Conservation (phyloP, 2,329 filamentous ascomycete genomes). For the Neonectria faginata region DNA sequence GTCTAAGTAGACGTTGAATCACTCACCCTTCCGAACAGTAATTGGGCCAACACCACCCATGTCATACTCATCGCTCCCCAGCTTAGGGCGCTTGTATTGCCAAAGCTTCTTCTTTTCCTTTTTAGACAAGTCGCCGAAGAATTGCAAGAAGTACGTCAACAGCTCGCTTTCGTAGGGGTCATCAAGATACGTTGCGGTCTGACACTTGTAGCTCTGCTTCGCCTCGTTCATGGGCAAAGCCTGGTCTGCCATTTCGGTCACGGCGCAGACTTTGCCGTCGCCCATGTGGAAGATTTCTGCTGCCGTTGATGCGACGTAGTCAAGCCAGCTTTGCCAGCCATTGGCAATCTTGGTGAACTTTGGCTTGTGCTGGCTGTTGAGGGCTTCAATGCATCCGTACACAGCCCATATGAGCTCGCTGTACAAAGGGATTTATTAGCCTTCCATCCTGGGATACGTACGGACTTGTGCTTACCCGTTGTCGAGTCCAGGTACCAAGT, state of each 20-base stretch:
- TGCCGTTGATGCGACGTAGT: conserved; percentile 53
- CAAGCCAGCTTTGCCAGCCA: conserved; percentile 55
- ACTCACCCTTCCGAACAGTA: conserved; percentile 54
- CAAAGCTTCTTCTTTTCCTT: conserved; percentile 52
- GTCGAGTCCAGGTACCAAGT: conserved; percentile 54
- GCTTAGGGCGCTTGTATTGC: conserved; percentile 53
- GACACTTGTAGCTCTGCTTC: conserved; percentile 51
- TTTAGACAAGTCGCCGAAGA: conserved; percentile 50
- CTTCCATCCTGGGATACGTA: fast-evolving
- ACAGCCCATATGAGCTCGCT: conserved; percentile 58
- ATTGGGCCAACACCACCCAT: conserved; percentile 53
- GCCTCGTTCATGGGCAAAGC: conserved; percentile 45
- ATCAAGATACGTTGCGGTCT: conserved; percentile 50
- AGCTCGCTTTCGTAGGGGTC: conserved; percentile 59
- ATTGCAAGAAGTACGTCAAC: conserved; percentile 55
- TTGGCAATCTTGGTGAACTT: conserved; percentile 47
- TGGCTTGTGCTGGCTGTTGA: conserved; percentile 46
- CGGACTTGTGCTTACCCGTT: conserved; percentile 49
- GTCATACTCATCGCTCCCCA: conserved; percentile 53
- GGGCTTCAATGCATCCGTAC: conserved; percentile 54
- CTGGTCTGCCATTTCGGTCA: conserved; percentile 53
- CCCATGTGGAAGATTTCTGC: conserved; percentile 53
- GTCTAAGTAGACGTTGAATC: neutral
- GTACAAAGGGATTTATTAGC: neutral
- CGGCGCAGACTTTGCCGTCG: conserved; percentile 54